Evolutionary conservation across 179 eudicot genomes (phyloP).

Genomic region (Gypsophila paniculata): DNA sequence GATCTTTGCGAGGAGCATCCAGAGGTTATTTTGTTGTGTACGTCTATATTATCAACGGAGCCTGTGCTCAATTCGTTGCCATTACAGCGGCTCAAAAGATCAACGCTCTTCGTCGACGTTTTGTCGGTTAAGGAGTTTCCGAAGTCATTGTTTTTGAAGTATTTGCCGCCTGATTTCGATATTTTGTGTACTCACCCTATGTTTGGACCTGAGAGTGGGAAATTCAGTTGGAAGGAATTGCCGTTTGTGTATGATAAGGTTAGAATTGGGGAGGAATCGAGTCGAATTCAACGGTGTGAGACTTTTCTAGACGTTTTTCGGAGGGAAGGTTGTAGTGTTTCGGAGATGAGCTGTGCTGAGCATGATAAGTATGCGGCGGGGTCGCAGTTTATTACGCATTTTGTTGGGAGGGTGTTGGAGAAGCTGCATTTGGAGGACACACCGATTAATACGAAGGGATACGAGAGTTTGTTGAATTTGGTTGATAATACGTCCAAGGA

Average conservation of each 20-base stretch:
- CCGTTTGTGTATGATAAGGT: conserved; percentile 74
- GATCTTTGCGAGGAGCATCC: conserved; percentile 86
- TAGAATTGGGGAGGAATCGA: conserved; percentile 45
- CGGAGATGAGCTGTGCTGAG: conserved; percentile 74
- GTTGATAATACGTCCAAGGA: conserved; percentile 75
- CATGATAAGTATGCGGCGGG: conserved; percentile 75
- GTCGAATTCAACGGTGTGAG: conserved; percentile 49
- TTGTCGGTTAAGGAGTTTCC: conserved; percentile 83
- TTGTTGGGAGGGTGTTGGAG: conserved; percentile 68
- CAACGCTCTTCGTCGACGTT: conserved; percentile 75
- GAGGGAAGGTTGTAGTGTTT: conserved; percentile 70
- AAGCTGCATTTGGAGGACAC: conserved; percentile 56
- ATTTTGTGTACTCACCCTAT: conserved; percentile 84
- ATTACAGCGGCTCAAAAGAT: conserved; percentile 60
- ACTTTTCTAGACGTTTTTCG: conserved; percentile 54
- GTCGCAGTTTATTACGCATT: conserved; percentile 82
- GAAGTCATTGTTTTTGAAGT: conserved; percentile 44
- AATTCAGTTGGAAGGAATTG: conserved; percentile 54
- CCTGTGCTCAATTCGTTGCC: conserved; percentile 58
- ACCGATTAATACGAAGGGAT: conserved; percentile 82
- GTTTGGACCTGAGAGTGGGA: conserved; percentile 90
- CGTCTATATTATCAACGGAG: conserved; percentile 76
- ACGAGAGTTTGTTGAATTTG: conserved; percentile 77
- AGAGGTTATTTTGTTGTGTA: conserved; percentile 69
- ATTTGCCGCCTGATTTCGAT: conserved; percentile 60